phyloP scores from a whole-genome alignment of 2,329 filamentous ascomycete species.

The Coniosporium tulheliwenetii region DNA sequence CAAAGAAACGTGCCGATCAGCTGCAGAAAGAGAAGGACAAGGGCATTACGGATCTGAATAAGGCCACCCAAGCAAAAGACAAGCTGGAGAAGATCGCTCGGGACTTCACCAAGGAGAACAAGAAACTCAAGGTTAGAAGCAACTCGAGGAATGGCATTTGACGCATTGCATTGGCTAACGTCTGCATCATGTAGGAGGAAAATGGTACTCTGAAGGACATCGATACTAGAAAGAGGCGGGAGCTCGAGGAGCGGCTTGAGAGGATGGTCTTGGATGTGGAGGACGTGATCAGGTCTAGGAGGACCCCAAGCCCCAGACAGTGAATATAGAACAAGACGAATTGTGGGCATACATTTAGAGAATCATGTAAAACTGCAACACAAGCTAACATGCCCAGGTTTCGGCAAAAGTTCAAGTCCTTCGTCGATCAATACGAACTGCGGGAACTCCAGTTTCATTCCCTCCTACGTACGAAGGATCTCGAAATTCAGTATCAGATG shows the following conservation, averaged over 20 bases:
- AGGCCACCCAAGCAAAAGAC: conserved; percentile 81
- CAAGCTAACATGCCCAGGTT: conserved; percentile 21
- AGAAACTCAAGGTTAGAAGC: conserved; percentile 73
- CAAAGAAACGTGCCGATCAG: conserved; percentile 87
- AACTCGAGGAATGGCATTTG: neutral
- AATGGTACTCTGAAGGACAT: conserved; percentile 69
- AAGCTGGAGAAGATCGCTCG: conserved; percentile 93
- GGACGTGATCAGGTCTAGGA: conserved; percentile 79
- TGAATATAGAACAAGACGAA: conserved; percentile 80
- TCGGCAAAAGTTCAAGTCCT: conserved; percentile 75
- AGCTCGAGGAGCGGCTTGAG: conserved; percentile 75
- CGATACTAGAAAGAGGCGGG: conserved; percentile 65
- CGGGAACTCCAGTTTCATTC: conserved; percentile 90
- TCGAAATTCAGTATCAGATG: conserved; percentile 85
- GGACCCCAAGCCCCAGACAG: conserved; percentile 61
- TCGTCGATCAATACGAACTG: conserved; percentile 93
- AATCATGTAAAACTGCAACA: conserved; percentile 4
- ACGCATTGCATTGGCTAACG: neutral
- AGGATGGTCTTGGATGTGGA: conserved; percentile 71
- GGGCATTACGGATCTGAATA: conserved; percentile 72
- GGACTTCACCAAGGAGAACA: conserved; percentile 92
- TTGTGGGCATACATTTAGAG: conserved; percentile 42
- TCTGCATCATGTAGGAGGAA: conserved; percentile 58
- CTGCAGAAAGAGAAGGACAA: conserved; percentile 95
- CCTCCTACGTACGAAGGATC: conserved; percentile 81